Conservation (phyloP, 192 early-diverging fungal species). For the Coemansia sp. region DNA sequence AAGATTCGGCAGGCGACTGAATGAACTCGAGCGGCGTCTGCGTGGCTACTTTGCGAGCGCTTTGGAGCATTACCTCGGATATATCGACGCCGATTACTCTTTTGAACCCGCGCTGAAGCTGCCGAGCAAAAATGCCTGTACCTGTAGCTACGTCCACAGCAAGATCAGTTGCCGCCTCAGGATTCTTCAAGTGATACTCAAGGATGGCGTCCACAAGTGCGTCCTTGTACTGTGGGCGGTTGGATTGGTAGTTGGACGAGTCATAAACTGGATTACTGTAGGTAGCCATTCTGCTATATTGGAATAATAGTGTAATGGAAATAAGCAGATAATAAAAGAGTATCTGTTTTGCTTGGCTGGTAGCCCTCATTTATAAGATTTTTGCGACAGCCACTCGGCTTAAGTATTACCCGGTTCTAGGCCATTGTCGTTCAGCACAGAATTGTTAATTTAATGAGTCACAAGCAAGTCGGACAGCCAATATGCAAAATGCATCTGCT, state of each 20-base stretch:
- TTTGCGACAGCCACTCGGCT: not conserved
- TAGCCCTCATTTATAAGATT: not conserved
- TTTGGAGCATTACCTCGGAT: slow-evolving; percentile 41
- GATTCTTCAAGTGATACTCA: slow-evolving; percentile 31
- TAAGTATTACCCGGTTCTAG: slow-evolving; percentile 3
- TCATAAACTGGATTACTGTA: slow-evolving; percentile 24
- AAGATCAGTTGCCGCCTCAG: slow-evolving; percentile 26
- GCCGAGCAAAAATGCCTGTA: slow-evolving; percentile 52
- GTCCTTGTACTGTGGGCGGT: slow-evolving; percentile 38
- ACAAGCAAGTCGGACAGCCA: not conserved
- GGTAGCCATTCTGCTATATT: slow-evolving; percentile 27
- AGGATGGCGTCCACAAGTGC: slow-evolving; percentile 32
- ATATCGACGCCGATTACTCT: slow-evolving; percentile 49
- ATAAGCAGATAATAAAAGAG: not conserved
- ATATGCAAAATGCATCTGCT: not conserved
- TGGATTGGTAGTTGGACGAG: slow-evolving; percentile 32
- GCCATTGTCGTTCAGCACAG: not conserved
- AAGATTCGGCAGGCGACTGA: slow-evolving; percentile 30
- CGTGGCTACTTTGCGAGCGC: slow-evolving; percentile 23
- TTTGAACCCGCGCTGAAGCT: slow-evolving; percentile 24
- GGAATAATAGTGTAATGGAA: not conserved
- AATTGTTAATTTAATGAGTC: not conserved
- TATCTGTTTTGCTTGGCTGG: not conserved
- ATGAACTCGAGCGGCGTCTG: slow-evolving; percentile 22
- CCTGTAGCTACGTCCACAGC: slow-evolving; percentile 56